Base-by-base conservation (phyloP, 2,329 filamentous ascomycete species). In the Fusarium acutatum region DNA sequence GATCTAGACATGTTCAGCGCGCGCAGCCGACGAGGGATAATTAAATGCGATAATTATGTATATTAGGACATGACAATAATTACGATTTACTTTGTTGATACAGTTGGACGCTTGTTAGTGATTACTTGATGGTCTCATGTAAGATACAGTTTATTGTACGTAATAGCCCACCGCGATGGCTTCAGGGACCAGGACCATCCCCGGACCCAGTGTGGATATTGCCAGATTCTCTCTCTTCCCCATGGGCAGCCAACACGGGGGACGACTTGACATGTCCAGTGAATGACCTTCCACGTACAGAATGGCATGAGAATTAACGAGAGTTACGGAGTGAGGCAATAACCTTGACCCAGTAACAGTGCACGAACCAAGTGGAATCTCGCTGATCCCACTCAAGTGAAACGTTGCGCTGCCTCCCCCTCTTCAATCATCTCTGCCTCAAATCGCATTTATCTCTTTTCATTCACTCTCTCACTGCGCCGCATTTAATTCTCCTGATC, bases 1-100 rank as follows among this genome's bases (percentile, higher is more conserved):
- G 58, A 14, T 50, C 57, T 11, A 77, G 37, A 35, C 61, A 77
- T 4, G 52, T 77, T 8, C 71, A 75, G 20, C 53, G 76, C 24
- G 69, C 67, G 12, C 67, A 71, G 3, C 17, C 68, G 26, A 49
- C 53, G 40, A 41, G 63, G 26, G 50, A 58, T 34, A 63, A 60
- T 57, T 62, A 38, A 67, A 37, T 47, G 34, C 37, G 62, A 35
- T 63, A 22, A 50, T 52, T 57, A 35, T 24, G 40, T 46, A 43
- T 30, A 52, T 6, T 53, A 47, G 9, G 24, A 26, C 7, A 66
- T 35, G 65, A 57, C 22, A n/a, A 38, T 52, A 58, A 40, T 47
- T 15, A 69, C 30, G 67, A 58, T 61, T 69, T 61, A 37, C 34
- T 71, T 61, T 71, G 54, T 66, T 59, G 32, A 12, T 34, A 24